phyloP scores from a whole-genome alignment of 2,329 filamentous ascomycete species.

The Balansia obtecta region DNA sequence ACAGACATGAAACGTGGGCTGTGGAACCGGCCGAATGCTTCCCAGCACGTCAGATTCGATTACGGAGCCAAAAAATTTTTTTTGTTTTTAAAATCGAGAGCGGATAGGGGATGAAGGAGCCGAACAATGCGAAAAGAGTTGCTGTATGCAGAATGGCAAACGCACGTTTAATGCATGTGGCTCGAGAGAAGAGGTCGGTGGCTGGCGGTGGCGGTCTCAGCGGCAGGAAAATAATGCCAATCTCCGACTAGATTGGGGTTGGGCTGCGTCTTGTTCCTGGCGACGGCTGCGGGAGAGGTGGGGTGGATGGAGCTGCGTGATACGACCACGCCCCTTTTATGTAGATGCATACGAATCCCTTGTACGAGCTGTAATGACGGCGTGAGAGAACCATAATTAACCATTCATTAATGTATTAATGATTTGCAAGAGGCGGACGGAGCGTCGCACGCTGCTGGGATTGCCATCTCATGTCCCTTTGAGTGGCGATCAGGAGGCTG shows the following conservation, averaged over 20 bases:
- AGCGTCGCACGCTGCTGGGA: too few relatives aligned
- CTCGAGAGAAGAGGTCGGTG: background rate
- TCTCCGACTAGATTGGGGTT: background rate
- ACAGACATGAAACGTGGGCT: background rate
- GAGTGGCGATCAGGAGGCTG: too few relatives aligned
- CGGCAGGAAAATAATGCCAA: background rate
- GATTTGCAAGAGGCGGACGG: too few relatives aligned
- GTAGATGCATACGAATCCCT: too few relatives aligned
- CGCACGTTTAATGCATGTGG: background rate
- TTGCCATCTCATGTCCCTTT: too few relatives aligned
- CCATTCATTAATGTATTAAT: too few relatives aligned
- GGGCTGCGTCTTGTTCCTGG: background rate
- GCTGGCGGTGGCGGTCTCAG: slow-evolving; percentile 1
- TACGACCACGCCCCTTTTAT: background rate
- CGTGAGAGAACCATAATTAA: too few relatives aligned
- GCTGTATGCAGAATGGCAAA: too few relatives aligned
- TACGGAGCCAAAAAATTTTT: background rate
- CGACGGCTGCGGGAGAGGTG: background rate
- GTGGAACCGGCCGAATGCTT: background rate
- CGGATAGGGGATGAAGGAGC: background rate
- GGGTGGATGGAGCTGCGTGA: background rate
- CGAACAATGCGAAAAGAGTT: background rate
- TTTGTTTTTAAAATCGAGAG: too few relatives aligned
- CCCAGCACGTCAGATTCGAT: background rate
- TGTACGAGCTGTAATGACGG: too few relatives aligned